Percentiles rank a stretch among this genome's conserved stretches.
Evolutionary conservation across 2,329 filamentous ascomycete genomes (phyloP).

Genomic region (Uncinocarpus reesii): DNA sequence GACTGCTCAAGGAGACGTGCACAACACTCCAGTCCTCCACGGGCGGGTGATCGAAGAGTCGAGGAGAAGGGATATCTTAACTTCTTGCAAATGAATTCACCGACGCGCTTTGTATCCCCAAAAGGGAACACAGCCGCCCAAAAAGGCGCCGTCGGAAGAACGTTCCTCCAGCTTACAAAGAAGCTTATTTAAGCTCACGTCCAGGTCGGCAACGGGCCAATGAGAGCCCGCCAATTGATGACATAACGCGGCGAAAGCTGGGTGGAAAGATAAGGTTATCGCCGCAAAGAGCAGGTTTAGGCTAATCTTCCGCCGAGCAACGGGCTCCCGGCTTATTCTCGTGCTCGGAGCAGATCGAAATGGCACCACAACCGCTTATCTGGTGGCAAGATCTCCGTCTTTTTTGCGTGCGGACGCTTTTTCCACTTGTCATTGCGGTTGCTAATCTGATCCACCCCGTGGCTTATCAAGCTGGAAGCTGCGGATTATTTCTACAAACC

Average conservation of each 20-base stretch:
- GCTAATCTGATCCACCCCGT: slow-evolving; percentile 6
- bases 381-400: background rate
- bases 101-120: too few species aligned
- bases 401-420: background rate
- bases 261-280: slow-evolving; percentile 5
- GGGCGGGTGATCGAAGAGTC: background rate
- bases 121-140: too few species aligned
- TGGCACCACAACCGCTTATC: background rate
- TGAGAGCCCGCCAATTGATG: background rate
- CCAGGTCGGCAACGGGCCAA: background rate
- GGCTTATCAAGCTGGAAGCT: slow-evolving; percentile 5
- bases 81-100: too few species aligned
- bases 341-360: slow-evolving; percentile 4
- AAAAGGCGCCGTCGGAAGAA: background rate
- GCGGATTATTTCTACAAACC: slow-evolving; percentile 2
- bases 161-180: background rate
- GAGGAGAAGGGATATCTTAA: too few species aligned
- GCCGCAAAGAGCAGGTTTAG: slow-evolving; percentile 4
- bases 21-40: too few species aligned
- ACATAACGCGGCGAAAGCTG: background rate
- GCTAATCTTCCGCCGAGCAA: slow-evolving; percentile 2
- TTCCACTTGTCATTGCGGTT: slow-evolving; percentile 9
- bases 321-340: slow-evolving; percentile 7
- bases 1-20: background rate
- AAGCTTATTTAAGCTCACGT: slow-evolving; percentile 9